phyloP scores from a whole-genome alignment of 345 rosid genomes.

The Citropsis articulata region DNA sequence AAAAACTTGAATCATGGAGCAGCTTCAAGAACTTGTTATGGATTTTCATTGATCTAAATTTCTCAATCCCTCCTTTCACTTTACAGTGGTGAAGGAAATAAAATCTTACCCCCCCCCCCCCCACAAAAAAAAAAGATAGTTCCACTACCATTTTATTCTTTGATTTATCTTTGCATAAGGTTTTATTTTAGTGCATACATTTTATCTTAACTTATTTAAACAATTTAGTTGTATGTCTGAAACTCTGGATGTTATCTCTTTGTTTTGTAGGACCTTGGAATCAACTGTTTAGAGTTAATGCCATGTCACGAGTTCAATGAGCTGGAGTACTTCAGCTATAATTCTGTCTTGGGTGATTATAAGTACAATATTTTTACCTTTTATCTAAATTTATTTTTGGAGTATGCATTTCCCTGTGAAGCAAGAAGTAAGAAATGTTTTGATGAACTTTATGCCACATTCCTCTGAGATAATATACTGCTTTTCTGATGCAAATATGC shows the following conservation, averaged over 20 bases:
- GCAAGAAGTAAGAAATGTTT: conserved; percentile 1
- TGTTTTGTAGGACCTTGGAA: conserved; percentile 82
- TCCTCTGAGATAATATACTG: neutral
- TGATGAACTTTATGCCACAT: neutral
- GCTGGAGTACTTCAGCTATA: conserved; percentile 87
- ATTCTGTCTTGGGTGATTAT: conserved; percentile 69
- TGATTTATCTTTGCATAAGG: neutral
- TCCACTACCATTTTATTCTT: neutral
- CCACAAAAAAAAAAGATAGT: no score
- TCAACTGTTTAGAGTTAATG: conserved; percentile 94
- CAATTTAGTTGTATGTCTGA: conserved; percentile 11
- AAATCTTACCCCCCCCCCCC: no score
- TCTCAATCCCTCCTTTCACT: neutral
- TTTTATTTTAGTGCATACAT: neutral
- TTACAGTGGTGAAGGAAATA: neutral
- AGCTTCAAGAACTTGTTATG: neutral
- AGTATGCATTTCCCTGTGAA: conserved; percentile 8
- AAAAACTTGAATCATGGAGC: neutral
- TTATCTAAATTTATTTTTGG: conserved; percentile 12
- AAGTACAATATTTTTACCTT: conserved; percentile 49
- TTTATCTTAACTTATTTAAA: neutral
- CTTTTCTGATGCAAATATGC: neutral
- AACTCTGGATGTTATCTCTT: conserved; percentile 18
- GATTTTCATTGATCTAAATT: neutral
- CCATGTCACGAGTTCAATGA: conserved; percentile 99